A percentile compares a stretch with the other conserved stretches of the same genome.
phyloP scores from a whole-genome alignment of 352 stramenopile species.

The Globisporangium apiculatum region DNA sequence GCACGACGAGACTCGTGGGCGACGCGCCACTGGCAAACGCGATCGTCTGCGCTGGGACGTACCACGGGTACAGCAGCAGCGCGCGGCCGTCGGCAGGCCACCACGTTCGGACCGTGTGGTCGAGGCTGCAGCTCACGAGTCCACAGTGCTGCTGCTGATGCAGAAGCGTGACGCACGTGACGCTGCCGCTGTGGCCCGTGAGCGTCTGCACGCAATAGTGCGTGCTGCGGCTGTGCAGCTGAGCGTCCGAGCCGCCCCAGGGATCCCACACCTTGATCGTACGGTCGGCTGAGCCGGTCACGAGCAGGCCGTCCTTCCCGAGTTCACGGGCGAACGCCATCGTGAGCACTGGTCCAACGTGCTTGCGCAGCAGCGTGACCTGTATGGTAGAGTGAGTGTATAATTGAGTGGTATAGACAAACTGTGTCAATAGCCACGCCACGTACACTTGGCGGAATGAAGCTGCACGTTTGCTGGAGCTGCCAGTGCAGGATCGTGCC shows the following conservation, averaged over 20 bases:
- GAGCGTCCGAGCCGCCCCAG: conserved; percentile 33
- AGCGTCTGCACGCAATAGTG: conserved; percentile 63
- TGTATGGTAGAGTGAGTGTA: conserved; percentile 7
- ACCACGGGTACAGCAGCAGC: conserved; percentile 66
- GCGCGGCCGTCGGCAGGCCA: conserved; percentile 42
- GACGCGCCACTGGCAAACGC: conserved; percentile 39
- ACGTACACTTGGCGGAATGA: conserved; percentile 40
- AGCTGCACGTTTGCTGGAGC: conserved; percentile 29
- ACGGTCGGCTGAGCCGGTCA: conserved; percentile 57
- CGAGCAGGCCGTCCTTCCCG: conserved; percentile 47
- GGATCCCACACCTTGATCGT: conserved; percentile 72
- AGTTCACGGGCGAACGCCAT: conserved; percentile 38
- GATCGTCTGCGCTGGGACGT: conserved; percentile 49
- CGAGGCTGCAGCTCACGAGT: conserved; percentile 64
- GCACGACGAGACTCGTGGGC: conserved; percentile 50
- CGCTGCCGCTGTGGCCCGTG: conserved; percentile 39
- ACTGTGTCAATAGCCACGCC: neutral
- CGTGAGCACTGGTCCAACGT: conserved; percentile 38
- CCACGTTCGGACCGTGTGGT: conserved; percentile 68
- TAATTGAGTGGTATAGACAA: neutral
- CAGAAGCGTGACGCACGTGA: conserved; percentile 43
- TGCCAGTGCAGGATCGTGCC: conserved; percentile 57
- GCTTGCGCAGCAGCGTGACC: conserved; percentile 38
- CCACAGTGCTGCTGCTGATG: conserved; percentile 29
- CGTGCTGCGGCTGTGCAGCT: conserved; percentile 23